Conservation (phyloP, 345 rosid genomes). For the Dovyalis caffra region DNA sequence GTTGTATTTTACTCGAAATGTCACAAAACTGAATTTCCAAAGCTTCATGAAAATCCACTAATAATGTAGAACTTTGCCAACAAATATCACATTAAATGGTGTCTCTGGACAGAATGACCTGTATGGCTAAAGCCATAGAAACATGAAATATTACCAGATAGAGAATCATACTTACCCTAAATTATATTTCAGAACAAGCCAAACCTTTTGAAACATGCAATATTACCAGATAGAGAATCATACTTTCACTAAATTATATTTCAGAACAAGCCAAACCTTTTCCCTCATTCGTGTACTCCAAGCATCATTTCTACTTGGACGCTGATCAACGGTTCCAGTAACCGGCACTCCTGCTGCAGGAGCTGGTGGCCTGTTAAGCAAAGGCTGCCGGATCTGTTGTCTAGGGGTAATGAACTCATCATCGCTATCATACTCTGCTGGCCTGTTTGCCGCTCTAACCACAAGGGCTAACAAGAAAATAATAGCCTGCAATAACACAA, state of each 20-base stretch:
- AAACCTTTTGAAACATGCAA: conserved; percentile 64
- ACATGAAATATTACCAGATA: background rate
- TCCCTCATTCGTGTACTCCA: conserved; percentile 99
- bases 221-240: background rate
- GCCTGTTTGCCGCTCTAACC: conserved; percentile 75
- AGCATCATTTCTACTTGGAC: conserved; percentile 92
- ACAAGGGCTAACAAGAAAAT: conserved; percentile 76
- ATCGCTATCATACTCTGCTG: conserved; percentile 89
- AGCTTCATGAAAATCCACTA: background rate
- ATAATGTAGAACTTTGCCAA: background rate
- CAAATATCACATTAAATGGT: background rate
- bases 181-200: conserved; percentile 9
- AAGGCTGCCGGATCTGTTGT: conserved; percentile 83
- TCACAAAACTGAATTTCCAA: background rate
- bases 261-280: conserved; percentile 53
- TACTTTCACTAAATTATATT: background rate
- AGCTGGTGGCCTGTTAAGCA: conserved; percentile 62
- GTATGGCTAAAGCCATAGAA: background rate
- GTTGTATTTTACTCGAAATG: background rate
- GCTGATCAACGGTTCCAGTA: conserved; percentile 73
- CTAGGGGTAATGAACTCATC: conserved; percentile 76
- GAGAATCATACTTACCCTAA: background rate
- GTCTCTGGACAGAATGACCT: background rate
- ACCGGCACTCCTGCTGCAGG: conserved; percentile 84
- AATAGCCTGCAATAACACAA: conserved; percentile 58